These are phyloP conservation scores for Alternaria conjuncta DNA, from an alignment of 2,329 filamentous ascomycete species.

Conservation along the genomic window DNA sequence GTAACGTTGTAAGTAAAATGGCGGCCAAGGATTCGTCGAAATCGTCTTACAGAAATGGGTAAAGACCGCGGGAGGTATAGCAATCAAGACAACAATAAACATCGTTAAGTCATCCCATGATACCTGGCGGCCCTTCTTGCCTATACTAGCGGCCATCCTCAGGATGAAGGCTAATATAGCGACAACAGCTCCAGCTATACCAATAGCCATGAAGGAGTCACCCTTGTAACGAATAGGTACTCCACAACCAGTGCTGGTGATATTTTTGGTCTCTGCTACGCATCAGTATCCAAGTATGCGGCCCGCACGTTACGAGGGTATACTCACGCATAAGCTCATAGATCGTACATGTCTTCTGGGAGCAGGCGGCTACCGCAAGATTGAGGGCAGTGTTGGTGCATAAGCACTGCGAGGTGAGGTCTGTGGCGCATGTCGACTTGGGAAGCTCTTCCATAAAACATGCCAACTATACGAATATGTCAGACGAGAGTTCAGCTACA, in stretches of 20 bases:
- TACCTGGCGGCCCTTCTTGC: conserved; percentile 41
- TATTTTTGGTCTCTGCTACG: conserved; percentile 46
- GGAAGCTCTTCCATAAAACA: conserved; percentile 33
- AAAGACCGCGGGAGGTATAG: conserved; percentile 31
- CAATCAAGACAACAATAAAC: conserved; percentile 44
- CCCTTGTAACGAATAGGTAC: conserved; percentile 45
- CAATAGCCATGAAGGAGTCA: conserved; percentile 35
- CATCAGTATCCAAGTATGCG: not conserved
- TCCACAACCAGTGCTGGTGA: conserved; percentile 45
- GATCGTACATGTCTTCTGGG: conserved; percentile 44
- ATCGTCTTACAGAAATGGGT: conserved; percentile 4
- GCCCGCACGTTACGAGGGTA: not conserved
- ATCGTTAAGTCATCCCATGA: conserved; percentile 50
- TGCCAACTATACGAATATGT: conserved; percentile 17
- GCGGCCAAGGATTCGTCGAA: not conserved
- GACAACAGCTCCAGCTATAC: conserved; percentile 35
- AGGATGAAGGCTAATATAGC: conserved; percentile 43
- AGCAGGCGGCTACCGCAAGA: conserved; percentile 42
- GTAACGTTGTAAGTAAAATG: not conserved
- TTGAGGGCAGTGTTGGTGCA: conserved; percentile 48
- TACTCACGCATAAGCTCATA: conserved; percentile 42
- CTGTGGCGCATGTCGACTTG: conserved; percentile 46
- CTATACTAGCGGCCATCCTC: conserved; percentile 44
- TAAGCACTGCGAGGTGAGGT: conserved; percentile 48
- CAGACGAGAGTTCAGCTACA: not conserved